Evolutionary conservation across 331 rosid species (phyloP).

Genomic region (Quercus lobata): DNA sequence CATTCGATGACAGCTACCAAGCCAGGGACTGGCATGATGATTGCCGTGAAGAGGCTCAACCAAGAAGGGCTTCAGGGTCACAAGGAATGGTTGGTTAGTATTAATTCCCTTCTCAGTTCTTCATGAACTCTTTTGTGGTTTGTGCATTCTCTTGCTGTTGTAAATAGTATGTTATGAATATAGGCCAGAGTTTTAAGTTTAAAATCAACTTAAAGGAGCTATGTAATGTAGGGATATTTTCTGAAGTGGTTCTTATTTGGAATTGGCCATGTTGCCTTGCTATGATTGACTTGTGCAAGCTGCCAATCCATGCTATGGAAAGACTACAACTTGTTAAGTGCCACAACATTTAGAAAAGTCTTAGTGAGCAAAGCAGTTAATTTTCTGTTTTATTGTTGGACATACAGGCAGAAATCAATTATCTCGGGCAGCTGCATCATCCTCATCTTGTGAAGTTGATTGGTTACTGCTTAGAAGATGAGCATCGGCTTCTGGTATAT

Average conservation of each 20-base stretch:
- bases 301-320: not conserved
- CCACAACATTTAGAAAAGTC: not conserved
- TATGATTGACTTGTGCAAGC: not conserved
- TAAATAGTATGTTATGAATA: constrained; percentile 3
- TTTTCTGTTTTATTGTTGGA: constrained; percentile 13
- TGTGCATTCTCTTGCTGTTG: constrained; percentile 1
- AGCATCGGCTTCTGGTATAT: constrained; percentile 73
- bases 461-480: constrained; percentile 86
- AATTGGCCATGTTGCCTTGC: not conserved
- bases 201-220: not conserved
- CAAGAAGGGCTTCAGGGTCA: constrained; percentile 94
- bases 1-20: constrained; percentile 61
- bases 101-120: constrained; percentile 1
- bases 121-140: not conserved
- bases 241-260: not conserved
- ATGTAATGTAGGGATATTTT: not conserved
- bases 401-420: constrained; percentile 77
- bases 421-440: constrained; percentile 80
- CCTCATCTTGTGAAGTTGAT: constrained; percentile 87
- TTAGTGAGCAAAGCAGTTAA: constrained; percentile 1
- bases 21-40: constrained; percentile 72
- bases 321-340: not conserved
- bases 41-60: constrained; percentile 93
- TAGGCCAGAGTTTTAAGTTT: not conserved
- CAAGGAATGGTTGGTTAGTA: constrained; percentile 93